These are phyloP conservation scores for Psidium friedrichsthalianum DNA, from an alignment of 345 rosid genomes.

Conservation along the genomic window DNA sequence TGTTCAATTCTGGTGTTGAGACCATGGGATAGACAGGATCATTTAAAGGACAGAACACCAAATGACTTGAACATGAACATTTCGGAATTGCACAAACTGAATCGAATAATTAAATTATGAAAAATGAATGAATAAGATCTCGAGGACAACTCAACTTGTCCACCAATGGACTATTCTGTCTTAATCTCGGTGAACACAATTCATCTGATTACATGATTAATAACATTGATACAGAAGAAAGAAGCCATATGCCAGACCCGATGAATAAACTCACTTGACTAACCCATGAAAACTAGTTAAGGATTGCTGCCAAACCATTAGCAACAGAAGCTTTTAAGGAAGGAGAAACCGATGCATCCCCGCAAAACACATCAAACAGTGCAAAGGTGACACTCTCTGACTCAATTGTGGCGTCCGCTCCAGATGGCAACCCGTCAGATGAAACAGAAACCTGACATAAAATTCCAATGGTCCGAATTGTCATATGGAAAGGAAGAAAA, in stretches of 20 bases:
- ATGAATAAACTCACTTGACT: neutral
- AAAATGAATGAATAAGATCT: neutral
- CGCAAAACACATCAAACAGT: constrained; percentile 69
- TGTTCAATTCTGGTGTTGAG: neutral
- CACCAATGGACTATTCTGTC: neutral
- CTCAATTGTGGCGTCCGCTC: constrained; percentile 45
- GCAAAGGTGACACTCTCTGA: constrained; percentile 50
- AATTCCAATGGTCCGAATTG: neutral
- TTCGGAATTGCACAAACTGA: neutral
- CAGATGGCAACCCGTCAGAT: constrained; percentile 37
- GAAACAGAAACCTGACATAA: constrained; percentile 53
- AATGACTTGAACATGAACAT: neutral
- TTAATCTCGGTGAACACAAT: neutral
- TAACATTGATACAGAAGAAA: neutral
- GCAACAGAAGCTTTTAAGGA: constrained; percentile 60
- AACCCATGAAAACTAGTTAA: constrained; percentile 17
- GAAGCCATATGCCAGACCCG: neutral
- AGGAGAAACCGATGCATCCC: constrained; percentile 73
- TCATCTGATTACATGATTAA: neutral
- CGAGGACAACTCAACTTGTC: neutral
- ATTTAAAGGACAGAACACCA: neutral
- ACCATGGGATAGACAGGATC: neutral
- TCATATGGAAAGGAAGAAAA: neutral
- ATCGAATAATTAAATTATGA: neutral
- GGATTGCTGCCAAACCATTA: constrained; percentile 29